Evolutionary conservation across 495 filamentous ascomycete species (phyloP), one percentile per base, ranked within the genome.

Genomic region (Neurospora intermedia): DNA sequence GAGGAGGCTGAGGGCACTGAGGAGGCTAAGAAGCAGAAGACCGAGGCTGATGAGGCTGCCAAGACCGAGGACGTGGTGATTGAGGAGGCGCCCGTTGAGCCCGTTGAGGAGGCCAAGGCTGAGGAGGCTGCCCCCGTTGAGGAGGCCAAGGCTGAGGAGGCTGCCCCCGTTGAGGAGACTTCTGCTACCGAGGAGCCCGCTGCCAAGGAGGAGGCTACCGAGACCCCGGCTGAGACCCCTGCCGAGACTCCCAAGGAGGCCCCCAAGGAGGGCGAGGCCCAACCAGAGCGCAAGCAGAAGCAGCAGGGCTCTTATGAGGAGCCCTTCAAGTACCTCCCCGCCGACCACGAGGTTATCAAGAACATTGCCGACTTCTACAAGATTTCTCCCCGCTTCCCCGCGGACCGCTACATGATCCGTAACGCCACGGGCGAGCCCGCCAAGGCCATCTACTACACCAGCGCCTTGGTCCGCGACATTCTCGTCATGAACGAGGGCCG

Each of bases 391-490:
- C 88, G 90, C 48, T 99, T 99, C 86, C 96, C 96, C 0, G 84
- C 88, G 7, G 91, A 96, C 79, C 91, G 94, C 66, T 99, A 95
- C 84, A 93, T 99, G 89, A 96, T 99, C 71, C 91, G 94, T 75
- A 99, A 99, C 82, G 92, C 92, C 10, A 85, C 89, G 16, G 96
- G 92, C 40, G 84, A 90, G 73, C 92, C 94, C 0, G 88, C 91
- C 23, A 94, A 95, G 80, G 93, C 93, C 20, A 94, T 99, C 71
- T 99, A 99, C 86, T 99, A 98, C 85, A 97, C 93, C 69, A 93
- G 90, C 71, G 85, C 88, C n/a, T 86, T 98, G 13, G 91, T 92
- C 1, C 90, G 92, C 16, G 90, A 93, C 74, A 96, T 99, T 71
- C 87, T 99, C 3, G 83, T 82, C 9, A 81, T 87, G 71, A 99